These are phyloP conservation scores for Giardia duodenalis DNA, from an alignment of 208 protist genomes.

Conservation along the genomic window DNA sequence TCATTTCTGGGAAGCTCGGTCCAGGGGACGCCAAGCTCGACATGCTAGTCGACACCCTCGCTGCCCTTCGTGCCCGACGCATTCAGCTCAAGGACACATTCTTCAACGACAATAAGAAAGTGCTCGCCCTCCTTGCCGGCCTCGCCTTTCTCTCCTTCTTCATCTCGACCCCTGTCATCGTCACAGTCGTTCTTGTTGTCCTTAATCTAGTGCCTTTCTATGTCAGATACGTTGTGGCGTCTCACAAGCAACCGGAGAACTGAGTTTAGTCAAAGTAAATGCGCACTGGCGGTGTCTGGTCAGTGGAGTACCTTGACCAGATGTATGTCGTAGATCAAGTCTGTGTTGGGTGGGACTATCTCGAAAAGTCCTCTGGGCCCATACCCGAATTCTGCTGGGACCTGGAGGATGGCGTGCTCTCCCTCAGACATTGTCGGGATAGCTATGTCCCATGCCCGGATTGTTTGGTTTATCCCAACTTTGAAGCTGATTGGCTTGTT, in stretches of 20 bases:
- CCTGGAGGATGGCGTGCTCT: constrained; percentile 6
- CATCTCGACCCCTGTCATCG: neutral
- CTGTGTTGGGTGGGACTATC: constrained; percentile 35
- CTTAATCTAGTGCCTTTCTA: neutral
- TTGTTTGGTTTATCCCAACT: constrained; percentile 18
- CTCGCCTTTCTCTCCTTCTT: neutral
- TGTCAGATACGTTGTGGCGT: neutral
- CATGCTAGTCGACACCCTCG: neutral
- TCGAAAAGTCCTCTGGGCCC: constrained; percentile 16
- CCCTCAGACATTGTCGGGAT: constrained; percentile 34
- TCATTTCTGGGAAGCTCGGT: neutral
- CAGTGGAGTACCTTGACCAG: constrained; percentile 29
- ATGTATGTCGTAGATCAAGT: constrained; percentile 33
- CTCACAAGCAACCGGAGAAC: too few species aligned
- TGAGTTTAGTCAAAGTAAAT: neutral
- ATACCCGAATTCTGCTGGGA: constrained; percentile 39
- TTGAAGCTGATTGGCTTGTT: constrained; percentile 25
- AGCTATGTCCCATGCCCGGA: constrained; percentile 35
- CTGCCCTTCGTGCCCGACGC: neutral
- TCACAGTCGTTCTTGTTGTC: neutral
- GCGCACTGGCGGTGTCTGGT: neutral
- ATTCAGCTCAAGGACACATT: neutral
- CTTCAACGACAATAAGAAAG: neutral
- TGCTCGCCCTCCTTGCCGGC: neutral
- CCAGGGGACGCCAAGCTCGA: neutral